Conservation (phyloP, 2,329 filamentous ascomycete genomes). For the Penicillium freii region DNA sequence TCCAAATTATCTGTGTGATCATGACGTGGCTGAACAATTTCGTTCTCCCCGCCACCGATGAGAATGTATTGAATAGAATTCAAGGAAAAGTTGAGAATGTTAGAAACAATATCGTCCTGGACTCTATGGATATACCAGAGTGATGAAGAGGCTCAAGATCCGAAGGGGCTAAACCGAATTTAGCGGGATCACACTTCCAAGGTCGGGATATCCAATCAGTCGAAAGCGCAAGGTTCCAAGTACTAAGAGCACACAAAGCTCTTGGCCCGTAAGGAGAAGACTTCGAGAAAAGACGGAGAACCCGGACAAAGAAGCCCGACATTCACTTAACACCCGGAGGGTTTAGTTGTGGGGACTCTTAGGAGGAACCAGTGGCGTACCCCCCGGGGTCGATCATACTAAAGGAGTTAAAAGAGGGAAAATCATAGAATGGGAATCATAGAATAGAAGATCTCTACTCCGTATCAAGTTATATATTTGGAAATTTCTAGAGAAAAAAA, state of each 20-base stretch:
- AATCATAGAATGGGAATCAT: too few relatives aligned
- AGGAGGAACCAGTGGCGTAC: background rate
- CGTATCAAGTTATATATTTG: background rate
- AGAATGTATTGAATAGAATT: background rate
- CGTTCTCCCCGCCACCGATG: background rate
- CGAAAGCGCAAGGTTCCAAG: background rate
- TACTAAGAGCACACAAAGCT: background rate
- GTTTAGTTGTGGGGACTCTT: background rate
- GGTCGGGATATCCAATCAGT: background rate
- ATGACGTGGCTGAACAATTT: slow-evolving; percentile 15
- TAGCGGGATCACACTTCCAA: background rate
- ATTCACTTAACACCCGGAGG: background rate
- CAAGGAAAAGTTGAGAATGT: background rate
- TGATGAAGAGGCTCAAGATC: background rate
- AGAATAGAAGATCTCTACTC: background rate
- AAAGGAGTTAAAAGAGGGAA: background rate
- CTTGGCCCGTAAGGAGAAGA: background rate
- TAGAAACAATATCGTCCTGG: background rate
- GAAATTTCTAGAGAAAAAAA: background rate
- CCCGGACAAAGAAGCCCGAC: background rate
- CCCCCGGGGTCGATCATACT: slow-evolving; percentile 7
- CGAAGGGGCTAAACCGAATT: slow-evolving; percentile 1
- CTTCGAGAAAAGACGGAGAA: background rate
- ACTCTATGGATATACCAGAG: background rate
- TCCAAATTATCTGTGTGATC: slow-evolving; percentile 8